A percentile compares a stretch with the other conserved stretches of the same genome.
Conservation (phyloP, 2,329 filamentous ascomycete species). For the Exophiala sp. region DNA sequence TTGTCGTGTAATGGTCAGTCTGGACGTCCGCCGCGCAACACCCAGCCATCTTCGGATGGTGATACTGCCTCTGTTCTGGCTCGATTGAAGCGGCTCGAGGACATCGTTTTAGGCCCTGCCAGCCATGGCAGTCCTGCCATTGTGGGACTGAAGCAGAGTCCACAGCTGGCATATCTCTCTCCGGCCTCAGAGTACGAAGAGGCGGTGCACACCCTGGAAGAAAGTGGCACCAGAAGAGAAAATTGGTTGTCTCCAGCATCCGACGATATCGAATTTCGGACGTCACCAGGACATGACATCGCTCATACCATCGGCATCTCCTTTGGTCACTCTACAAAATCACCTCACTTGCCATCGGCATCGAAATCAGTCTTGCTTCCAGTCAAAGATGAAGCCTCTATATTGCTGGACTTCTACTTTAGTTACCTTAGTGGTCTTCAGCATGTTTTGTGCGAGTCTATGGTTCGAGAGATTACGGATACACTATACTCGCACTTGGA, state of each 20-base stretch:
- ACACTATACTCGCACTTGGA: constrained; percentile 32
- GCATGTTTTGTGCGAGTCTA: constrained; percentile 34
- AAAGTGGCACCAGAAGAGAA: constrained; percentile 2
- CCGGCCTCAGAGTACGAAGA: constrained; percentile 20
- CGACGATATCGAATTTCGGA: constrained; percentile 9
- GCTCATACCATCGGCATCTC: not conserved
- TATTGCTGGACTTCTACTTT: constrained; percentile 35
- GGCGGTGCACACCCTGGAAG: constrained; percentile 15
- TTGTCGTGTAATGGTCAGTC: constrained; percentile 29
- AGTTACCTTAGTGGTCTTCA: constrained; percentile 36
- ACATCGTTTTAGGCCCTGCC: constrained; percentile 19
- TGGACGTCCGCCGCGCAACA: not conserved
- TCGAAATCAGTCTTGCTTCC: constrained; percentile 29
- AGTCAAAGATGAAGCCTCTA: constrained; percentile 30
- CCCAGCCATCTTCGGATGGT: not conserved
- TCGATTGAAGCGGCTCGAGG: constrained; percentile 24
- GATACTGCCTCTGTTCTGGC: constrained; percentile 20
- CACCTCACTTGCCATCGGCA: not conserved
- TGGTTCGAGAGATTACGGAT: constrained; percentile 30
- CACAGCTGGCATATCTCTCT: constrained; percentile 11
- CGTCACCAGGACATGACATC: constrained; percentile 8
- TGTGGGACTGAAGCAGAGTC: not conserved
- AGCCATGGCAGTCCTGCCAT: not conserved
- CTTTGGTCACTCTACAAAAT: constrained; percentile 1
- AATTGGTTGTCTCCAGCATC: not conserved